A percentile compares a stretch with the other conserved stretches of the same genome.
These are phyloP conservation scores for Annulohypoxylon stygium DNA, from an alignment of 495 filamentous ascomycete species.

Conservation along the genomic window DNA sequence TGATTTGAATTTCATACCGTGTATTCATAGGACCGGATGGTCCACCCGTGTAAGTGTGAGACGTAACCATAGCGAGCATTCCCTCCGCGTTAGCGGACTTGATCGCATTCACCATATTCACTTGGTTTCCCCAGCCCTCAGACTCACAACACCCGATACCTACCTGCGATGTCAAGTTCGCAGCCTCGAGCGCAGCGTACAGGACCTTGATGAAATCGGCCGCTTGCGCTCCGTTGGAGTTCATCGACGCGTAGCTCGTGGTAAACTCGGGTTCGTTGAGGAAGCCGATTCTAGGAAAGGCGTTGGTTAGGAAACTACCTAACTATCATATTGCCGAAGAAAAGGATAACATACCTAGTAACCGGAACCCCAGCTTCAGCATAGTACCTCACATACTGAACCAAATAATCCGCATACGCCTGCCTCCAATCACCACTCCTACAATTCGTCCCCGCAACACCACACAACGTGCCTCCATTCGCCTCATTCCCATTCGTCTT, in stretches of 20 bases:
- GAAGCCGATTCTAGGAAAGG: slow-evolving; percentile 43
- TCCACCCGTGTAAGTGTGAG: slow-evolving; percentile 57
- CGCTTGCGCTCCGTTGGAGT: slow-evolving; percentile 53
- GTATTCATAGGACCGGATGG: slow-evolving; percentile 52
- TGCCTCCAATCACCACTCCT: slow-evolving; percentile 66
- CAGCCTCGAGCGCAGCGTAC: slow-evolving; percentile 49
- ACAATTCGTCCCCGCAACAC: slow-evolving; percentile 60
- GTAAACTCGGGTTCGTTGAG: slow-evolving; percentile 60
- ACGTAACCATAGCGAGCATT: slow-evolving; percentile 53
- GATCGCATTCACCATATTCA: slow-evolving; percentile 55
- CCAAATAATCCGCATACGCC: slow-evolving; percentile 68
- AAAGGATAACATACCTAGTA: slow-evolving; percentile 61
- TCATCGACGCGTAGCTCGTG: slow-evolving; percentile 57
- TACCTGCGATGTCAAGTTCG: slow-evolving; percentile 48
- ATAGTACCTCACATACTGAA: slow-evolving; percentile 67
- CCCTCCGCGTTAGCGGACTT: slow-evolving; percentile 50
- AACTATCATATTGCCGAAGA: slow-evolving; percentile 30
- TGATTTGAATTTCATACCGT: slow-evolving; percentile 19
- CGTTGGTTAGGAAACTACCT: slow-evolving; percentile 43
- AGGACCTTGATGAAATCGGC: slow-evolving; percentile 60
- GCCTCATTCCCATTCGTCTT: slow-evolving; percentile 65
- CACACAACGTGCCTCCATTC: slow-evolving; percentile 69
- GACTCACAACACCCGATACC: slow-evolving; percentile 59
- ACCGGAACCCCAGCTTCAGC: slow-evolving; percentile 63
- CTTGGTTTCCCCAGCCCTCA: slow-evolving; percentile 58